Conservation (phyloP, 2,329 filamentous ascomycete species). For the Aaosphaeria arxii region DNA sequence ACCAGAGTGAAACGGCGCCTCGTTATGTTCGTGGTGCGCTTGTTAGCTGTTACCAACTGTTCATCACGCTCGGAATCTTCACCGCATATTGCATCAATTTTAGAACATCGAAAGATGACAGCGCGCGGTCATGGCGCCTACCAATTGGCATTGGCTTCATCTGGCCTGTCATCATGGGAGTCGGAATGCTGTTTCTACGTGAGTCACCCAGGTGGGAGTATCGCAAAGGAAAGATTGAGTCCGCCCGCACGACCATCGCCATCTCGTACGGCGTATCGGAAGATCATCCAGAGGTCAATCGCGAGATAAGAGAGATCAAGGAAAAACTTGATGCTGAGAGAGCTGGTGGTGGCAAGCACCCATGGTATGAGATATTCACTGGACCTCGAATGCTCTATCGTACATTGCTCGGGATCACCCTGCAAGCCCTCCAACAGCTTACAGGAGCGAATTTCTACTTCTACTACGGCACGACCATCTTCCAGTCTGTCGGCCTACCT, state of each 20-base stretch:
- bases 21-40: conserved; percentile 63
- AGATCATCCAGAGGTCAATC: conserved; percentile 53
- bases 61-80: conserved; percentile 67
- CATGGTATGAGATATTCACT: conserved; percentile 59
- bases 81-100: conserved; percentile 54
- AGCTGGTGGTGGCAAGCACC: conserved; percentile 34
- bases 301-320: conserved; percentile 56
- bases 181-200: conserved; percentile 54
- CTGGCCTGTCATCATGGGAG: conserved; percentile 53
- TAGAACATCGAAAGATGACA: conserved; percentile 52
- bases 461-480: conserved; percentile 49
- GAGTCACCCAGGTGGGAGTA: conserved; percentile 60
- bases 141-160: conserved; percentile 60
- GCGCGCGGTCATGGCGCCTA: conserved; percentile 57
- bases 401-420: conserved; percentile 58
- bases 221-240: conserved; percentile 52
- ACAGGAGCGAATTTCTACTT: conserved; percentile 69
- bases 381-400: conserved; percentile 66
- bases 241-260: conserved; percentile 51
- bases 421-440: conserved; percentile 66
- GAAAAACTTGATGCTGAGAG: conserved; percentile 55
- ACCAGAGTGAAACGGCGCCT: conserved; percentile 65
- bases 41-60: conserved; percentile 64
- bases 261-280: conserved; percentile 55
- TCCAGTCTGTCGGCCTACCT: conserved; percentile 38